Base-by-base conservation (phyloP, 2,329 filamentous ascomycete genomes). In the Lasiodiplodia citricola region DNA sequence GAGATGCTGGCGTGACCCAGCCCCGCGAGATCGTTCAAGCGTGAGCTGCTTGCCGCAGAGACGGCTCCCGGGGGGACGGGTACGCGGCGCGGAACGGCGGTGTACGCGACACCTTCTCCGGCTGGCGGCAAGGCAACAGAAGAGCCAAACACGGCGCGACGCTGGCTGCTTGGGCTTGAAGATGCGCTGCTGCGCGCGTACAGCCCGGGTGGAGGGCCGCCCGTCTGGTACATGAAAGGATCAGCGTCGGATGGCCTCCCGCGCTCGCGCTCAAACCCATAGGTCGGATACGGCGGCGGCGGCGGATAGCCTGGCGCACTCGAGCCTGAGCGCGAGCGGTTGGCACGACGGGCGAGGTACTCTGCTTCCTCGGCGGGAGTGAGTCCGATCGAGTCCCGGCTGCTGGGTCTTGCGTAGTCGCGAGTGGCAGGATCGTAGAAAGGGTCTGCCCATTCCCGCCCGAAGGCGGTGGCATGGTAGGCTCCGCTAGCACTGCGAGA, bases 401-500 rank as follows among this genome's bases (percentile, higher is more conserved):
- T 78, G 75, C 69, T 76, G 74, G 67, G 78, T 71, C 71, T 80
- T 74, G 70, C 81, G 38, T 58, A 58, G 41, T 67, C 56, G 55
- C 65, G 65, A 28, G 52, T 28, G 28, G 35, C 38, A 23, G 52
- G 31, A 13, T 67, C 65, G 23, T 58, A 50, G 41, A 25, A 50
- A 4, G 52, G 16, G 44, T 63, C 58, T 35, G 21, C 25, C 28
- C 58, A 51, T 51, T 60, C 57, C 51, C 64, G 64, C 14, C 37
- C 54, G 21, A 38, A 8, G 25, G 28, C 28, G 28, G 44, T 28
- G 23, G 25, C 23, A n/a, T 41, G 64, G 21, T 56, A 56, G 18
- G 18, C 38, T 23, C 44, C 64, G 54, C 64, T 58, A n/a, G 76
- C 78, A 4, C 81, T 81, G 18, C 80, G 81, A 21, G 82, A 81